Conservation (phyloP, 176 grass and related monocot species). For the Saccharum spontaneum region DNA sequence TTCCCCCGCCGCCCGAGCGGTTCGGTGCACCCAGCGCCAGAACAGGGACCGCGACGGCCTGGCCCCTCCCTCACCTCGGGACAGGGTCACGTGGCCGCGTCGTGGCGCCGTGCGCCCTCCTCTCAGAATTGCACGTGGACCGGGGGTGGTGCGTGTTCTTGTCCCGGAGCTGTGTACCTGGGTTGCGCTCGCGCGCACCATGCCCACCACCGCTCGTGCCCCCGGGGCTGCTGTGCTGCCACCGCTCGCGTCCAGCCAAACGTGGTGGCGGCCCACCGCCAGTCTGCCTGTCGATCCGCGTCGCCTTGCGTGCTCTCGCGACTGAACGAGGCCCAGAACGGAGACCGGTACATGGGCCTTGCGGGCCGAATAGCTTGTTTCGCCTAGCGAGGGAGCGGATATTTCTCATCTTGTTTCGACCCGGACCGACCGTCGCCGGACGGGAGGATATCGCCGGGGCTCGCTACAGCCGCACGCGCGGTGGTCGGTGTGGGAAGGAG, state of each 20-base stretch:
- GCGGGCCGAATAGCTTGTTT: neutral
- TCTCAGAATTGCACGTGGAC: neutral
- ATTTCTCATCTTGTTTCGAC: neutral
- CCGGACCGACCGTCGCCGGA: neutral
- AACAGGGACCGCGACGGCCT: neutral
- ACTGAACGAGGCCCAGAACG: too few species aligned
- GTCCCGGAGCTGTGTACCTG: slow-evolving; percentile 13
- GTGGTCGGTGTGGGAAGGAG: neutral
- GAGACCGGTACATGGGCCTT: neutral
- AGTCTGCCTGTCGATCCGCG: neutral
- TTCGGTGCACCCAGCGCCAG: slow-evolving; percentile 34
- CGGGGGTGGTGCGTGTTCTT: neutral
- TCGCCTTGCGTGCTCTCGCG: neutral
- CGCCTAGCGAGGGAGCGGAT: too few species aligned
- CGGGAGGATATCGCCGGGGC: neutral
- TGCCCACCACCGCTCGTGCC: neutral
- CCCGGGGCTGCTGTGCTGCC: neutral
- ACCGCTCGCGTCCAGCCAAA: neutral
- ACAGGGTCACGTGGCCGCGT: slow-evolving; percentile 21
- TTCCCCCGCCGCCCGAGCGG: slow-evolving; percentile 38
- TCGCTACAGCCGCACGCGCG: neutral
- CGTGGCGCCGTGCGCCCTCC: slow-evolving; percentile 1
- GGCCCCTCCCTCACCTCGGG: too few species aligned
- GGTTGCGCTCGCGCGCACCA: neutral
- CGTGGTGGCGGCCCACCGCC: neutral